Evolutionary conservation across 2,329 filamentous ascomycete species (phyloP).

Genomic region (Stenocarpella maydis): DNA sequence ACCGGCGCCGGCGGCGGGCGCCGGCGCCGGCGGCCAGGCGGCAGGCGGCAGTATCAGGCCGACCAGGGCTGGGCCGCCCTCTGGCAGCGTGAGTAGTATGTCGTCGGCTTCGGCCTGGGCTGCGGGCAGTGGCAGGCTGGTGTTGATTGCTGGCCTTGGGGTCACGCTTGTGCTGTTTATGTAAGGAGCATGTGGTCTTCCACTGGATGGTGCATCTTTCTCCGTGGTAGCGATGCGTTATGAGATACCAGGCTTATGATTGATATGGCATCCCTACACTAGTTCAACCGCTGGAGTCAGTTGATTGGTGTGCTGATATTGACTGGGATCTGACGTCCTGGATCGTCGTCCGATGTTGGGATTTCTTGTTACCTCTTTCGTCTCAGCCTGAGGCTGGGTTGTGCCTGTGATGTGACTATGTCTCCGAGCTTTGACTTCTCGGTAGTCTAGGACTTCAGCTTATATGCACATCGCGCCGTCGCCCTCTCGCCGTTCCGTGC

Average conservation of each 20-base stretch:
- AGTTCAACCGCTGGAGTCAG: too few species aligned
- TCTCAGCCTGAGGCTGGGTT: background rate
- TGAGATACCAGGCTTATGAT: background rate
- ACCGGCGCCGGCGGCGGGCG: background rate
- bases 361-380: background rate
- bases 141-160: background rate
- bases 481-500: background rate
- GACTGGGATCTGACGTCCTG: background rate
- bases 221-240: background rate
- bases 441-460: background rate
- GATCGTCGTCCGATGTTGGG: background rate
- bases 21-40: background rate
- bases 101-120: background rate
- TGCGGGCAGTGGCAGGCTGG: constrained; percentile 9
- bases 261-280: too few species aligned
- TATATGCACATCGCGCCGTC: background rate
- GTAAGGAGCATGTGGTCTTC: background rate
- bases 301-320: background rate
- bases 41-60: background rate
- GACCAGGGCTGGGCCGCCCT: background rate
- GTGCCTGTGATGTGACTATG: background rate
- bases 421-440: background rate
- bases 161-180: constrained; percentile 13
- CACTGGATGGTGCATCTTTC: too few species aligned
- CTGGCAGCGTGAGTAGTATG: background rate